Evolutionary conservation across 805 yeast species (phyloP).

Genomic region (Lipomyces chichibuensis): DNA sequence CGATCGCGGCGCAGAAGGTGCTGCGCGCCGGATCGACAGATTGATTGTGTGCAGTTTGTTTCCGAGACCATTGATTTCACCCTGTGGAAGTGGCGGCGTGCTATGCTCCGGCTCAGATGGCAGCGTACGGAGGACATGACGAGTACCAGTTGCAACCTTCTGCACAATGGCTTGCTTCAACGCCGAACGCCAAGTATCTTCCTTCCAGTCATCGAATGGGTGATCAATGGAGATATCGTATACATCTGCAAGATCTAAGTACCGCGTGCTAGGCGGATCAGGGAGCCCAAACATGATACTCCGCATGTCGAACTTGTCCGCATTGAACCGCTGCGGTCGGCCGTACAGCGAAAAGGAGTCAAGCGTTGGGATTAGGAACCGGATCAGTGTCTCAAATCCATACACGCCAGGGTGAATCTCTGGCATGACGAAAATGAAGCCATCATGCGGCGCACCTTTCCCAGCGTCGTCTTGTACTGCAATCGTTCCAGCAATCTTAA

Average conservation of each 20-base stretch:
- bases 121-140: conserved; percentile 29
- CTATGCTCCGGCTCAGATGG: conserved; percentile 30
- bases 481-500: conserved; percentile 77
- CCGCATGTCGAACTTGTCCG: conserved; percentile 66
- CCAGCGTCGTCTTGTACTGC: conserved; percentile 39
- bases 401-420: conserved; percentile 79
- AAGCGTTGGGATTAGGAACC: conserved; percentile 73
- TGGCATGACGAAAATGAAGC: conserved; percentile 79
- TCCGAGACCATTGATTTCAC: conserved; percentile 14
- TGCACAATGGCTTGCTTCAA: conserved; percentile 59
- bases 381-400: conserved; percentile 80
- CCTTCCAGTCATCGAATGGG: conserved; percentile 55
- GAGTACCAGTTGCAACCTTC: conserved; percentile 52
- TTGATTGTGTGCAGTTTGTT: conserved; percentile 14
- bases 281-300: conserved; percentile 83
- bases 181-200: conserved; percentile 60
- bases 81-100: conserved; percentile 26
- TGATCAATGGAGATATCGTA: conserved; percentile 55
- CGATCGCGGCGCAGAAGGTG: conserved; percentile 10
- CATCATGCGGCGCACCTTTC: conserved; percentile 51
- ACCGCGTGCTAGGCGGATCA: conserved; percentile 74
- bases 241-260: conserved; percentile 54
- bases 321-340: conserved; percentile 72
- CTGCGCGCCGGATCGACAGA: conserved; percentile 29
- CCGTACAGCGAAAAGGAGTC: conserved; percentile 83